These are phyloP conservation scores for Chlamydomonas sp. DNA, from an alignment of 139 green algal genomes.

Conservation along the genomic window DNA sequence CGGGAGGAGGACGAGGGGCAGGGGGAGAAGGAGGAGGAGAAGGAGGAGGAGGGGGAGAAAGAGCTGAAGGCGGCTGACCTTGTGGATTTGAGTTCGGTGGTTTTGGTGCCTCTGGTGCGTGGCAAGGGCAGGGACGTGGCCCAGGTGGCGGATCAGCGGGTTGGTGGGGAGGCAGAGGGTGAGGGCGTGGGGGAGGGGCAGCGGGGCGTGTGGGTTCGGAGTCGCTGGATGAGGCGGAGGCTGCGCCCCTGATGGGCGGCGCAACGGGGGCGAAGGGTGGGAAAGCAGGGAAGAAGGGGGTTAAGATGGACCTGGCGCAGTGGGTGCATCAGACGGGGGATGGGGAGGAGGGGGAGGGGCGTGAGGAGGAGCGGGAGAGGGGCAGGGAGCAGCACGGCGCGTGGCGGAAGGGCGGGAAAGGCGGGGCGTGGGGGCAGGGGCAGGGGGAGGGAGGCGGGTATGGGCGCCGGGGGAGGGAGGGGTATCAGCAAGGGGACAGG, in stretches of 20 bases:
- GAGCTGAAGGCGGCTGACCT: slow-evolving; percentile 2
- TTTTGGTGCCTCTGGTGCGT: slow-evolving; percentile 10
- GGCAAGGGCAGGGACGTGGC: neutral
- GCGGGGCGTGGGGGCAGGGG: too few relatives aligned
- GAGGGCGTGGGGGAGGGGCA: neutral
- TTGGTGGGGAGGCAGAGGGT: neutral
- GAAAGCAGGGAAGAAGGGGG: neutral
- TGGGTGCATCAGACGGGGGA: neutral
- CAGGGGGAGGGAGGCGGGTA: too few relatives aligned
- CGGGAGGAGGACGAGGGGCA: neutral
- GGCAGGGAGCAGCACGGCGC: neutral
- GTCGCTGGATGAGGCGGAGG: slow-evolving; percentile 3
- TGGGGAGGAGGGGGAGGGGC: neutral
- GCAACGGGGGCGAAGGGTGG: neutral
- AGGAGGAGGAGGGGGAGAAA: neutral
- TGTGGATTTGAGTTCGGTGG: slow-evolving; percentile 7
- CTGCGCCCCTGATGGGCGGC: slow-evolving; percentile 9
- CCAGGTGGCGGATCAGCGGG: neutral
- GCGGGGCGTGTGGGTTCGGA: neutral
- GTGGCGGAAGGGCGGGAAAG: too few relatives aligned
- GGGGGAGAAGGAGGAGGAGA: neutral
- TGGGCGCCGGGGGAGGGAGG: too few relatives aligned
- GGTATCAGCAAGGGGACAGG: too few relatives aligned
- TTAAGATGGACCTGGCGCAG: neutral
- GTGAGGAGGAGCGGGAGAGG: neutral